These are phyloP conservation scores for Clohesyomyces aquaticus DNA, from an alignment of 495 filamentous ascomycete genomes.

Conservation along the genomic window DNA sequence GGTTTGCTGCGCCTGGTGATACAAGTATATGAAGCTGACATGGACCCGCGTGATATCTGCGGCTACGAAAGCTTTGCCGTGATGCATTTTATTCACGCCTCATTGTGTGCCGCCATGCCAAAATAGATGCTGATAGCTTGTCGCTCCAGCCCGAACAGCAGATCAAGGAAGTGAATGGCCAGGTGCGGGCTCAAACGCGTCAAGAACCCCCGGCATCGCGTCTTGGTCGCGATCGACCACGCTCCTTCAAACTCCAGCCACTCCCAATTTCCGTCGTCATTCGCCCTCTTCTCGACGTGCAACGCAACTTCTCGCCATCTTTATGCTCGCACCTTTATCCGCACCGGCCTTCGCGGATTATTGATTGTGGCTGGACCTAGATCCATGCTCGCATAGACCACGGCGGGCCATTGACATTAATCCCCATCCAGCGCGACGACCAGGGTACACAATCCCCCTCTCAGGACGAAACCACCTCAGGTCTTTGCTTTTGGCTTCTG, in stretches of 20 bases:
- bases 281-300: slow-evolving; percentile 3
- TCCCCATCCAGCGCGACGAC: slow-evolving; percentile 19
- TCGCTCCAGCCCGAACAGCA: not conserved
- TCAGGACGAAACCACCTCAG: not conserved
- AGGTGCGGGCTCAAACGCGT: not conserved
- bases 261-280: slow-evolving; percentile 11
- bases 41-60: not conserved
- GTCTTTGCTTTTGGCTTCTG: slow-evolving; percentile 11
- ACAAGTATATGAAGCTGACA: not conserved
- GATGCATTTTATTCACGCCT: too few relatives aligned
- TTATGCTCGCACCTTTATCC: slow-evolving; percentile 4
- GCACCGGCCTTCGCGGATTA: slow-evolving; percentile 1
- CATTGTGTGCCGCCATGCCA: not conserved
- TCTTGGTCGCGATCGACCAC: not conserved
- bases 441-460: slow-evolving; percentile 26
- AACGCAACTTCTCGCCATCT: slow-evolving; percentile 7
- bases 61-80: too few relatives aligned
- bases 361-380: slow-evolving; percentile 11
- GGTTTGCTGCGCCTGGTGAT: not conserved
- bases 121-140: not conserved
- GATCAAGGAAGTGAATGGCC: too few relatives aligned
- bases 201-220: not conserved
- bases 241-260: not conserved
- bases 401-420: slow-evolving; percentile 16
- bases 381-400: slow-evolving; percentile 12